Evolutionary conservation across 108 stramenopile species (phyloP).

Genomic region (Cyclotella sp.): DNA sequence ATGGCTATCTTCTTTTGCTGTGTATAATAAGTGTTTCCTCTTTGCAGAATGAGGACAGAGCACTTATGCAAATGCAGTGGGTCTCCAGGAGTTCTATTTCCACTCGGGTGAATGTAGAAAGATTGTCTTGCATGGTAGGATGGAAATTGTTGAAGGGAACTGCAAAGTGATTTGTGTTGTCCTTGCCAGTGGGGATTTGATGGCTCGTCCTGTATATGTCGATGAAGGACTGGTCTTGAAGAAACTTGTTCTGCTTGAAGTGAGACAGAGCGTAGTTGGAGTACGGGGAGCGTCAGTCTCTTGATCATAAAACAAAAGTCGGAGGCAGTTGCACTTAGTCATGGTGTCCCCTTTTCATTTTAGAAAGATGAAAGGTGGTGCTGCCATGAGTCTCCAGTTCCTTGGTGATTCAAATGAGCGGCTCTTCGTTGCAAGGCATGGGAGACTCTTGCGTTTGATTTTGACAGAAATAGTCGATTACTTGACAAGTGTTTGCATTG

Average conservation of each 20-base stretch:
- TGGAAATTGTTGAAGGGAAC: neutral
- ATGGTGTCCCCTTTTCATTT: neutral
- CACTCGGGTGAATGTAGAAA: neutral
- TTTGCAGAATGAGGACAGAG: neutral
- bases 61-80: neutral
- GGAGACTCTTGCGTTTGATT: neutral
- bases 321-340: slow-evolving; percentile 5
- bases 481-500: neutral
- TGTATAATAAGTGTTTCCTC: neutral
- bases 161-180: neutral
- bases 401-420: neutral
- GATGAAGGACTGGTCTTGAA: neutral
- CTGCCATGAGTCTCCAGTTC: neutral
- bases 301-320: no score
- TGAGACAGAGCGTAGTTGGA: neutral
- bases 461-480: neutral
- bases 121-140: neutral
- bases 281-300: no score
- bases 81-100: neutral
- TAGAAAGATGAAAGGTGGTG: neutral
- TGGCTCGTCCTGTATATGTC: neutral
- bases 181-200: neutral
- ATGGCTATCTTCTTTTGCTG: neutral
- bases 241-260: neutral
- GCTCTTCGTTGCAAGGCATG: neutral